Conservation (phyloP, 1,284 basidiomycete species). For the Ganoderma lucidum region DNA sequence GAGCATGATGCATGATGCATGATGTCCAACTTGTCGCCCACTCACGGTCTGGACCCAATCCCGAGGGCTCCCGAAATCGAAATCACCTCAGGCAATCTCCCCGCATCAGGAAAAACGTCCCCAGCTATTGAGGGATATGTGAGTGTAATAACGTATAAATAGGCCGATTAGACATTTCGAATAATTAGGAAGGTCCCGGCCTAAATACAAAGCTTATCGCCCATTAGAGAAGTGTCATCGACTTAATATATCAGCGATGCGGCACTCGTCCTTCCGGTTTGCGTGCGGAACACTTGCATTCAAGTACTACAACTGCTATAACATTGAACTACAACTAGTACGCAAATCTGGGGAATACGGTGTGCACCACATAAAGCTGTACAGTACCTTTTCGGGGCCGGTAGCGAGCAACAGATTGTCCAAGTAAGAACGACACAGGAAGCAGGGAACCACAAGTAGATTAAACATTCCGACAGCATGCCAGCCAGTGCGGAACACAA, state of each 20-base stretch:
- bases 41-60: no score
- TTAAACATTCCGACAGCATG: no score
- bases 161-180: background rate
- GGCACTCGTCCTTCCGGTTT: background rate
- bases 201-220: background rate
- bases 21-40: no score
- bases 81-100: no score
- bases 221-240: background rate
- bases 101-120: background rate
- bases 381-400: no score
- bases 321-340: background rate
- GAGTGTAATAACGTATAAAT: background rate
- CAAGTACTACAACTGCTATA: background rate
- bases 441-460: no score
- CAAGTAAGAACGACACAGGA: no score
- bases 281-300: background rate
- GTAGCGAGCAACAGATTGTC: no score
- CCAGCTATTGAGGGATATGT: background rate
- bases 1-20: no score
- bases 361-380: background rate
- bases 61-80: no score
- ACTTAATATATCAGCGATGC: background rate
- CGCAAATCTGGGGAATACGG: background rate
- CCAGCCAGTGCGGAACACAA: no score
- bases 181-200: background rate